Evolutionary conservation across 2,329 filamentous ascomycete genomes (phyloP), one percentile per base, ranked within the genome.

Genomic region (Exophiala aquamarina): DNA sequence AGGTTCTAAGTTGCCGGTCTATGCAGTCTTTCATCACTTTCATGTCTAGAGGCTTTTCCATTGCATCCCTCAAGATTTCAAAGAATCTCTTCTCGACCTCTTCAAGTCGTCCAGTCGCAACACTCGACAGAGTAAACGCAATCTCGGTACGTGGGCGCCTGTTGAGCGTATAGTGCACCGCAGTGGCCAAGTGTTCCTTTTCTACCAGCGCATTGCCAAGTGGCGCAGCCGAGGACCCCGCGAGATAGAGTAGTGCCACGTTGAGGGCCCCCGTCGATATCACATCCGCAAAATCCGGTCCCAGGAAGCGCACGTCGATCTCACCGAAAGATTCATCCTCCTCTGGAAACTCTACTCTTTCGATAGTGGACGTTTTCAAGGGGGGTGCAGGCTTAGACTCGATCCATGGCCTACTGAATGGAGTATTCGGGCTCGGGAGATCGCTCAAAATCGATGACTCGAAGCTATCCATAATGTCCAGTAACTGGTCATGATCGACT

Each of bases 321-420:
- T 97, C 92, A 29, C 93, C 93, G 46, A 84, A 87, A 0, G 89
- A 92, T 64, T 98, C 93, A 57, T 98, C 93, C 61, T 96, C 92
- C 64, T 98, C 93, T 0, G 93, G 93, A 60, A 98, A 98, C 54
- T 95, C 85, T 19, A 95, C 85, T 0, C 78, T 89, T 56, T 92
- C 82, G 10, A 95, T 69, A 9, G 84, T 75, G 0, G 88, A 89
- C 63, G 87, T 77, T 21, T 79, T 78, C 20, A 98, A 73, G 0
- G 81, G 69, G 2, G 88, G 85, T 0, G 89, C 84, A 55, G 87
- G 87, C 43, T 83, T 79, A 3, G 92, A 96, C 47, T 96, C 90
- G 18, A 93, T 81, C 90, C 93, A 98, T 1, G 93, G 93, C 40
- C 91, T 73, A 57, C 84, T 84, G 71, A 96, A 97, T 0, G 87